A percentile compares a stretch with the other conserved stretches of the same genome.
Conservation (phyloP, 345 rosid species). For the Pseudoturritis turrita region DNA sequence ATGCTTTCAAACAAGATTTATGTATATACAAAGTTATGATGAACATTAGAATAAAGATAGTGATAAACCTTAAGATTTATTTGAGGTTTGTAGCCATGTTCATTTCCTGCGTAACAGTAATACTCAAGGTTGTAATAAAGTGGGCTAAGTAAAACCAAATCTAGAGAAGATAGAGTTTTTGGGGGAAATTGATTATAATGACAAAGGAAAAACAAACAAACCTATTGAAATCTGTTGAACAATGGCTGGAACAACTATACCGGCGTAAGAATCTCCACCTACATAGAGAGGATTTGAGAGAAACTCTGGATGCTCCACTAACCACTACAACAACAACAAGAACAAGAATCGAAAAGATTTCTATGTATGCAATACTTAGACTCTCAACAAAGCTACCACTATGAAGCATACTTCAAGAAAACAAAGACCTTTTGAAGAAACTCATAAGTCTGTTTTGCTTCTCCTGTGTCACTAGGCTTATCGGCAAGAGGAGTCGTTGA, state of each 20-base stretch:
- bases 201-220: not conserved
- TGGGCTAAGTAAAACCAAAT: too few species aligned
- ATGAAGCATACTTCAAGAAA: too few species aligned
- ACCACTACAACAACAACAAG: too few species aligned
- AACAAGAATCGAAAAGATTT: too few species aligned
- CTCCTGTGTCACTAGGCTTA: conserved; percentile 37
- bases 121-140: not conserved
- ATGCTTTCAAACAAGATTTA: not conserved
- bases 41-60: not conserved
- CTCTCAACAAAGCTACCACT: too few species aligned
- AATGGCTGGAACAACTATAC: not conserved
- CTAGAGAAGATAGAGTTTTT: not conserved
- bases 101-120: conserved; percentile 44
- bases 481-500: conserved; percentile 29
- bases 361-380: too few species aligned
- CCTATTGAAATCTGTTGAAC: not conserved
- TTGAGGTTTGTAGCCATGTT: conserved; percentile 32
- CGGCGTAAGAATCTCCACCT: not conserved
- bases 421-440: conserved; percentile 1
- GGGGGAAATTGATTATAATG: too few species aligned
- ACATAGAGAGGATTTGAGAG: not conserved
- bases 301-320: too few species aligned
- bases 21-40: not conserved
- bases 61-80: conserved; percentile 51
- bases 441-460: conserved; percentile 24